Percentiles rank a stretch among this genome's conserved stretches.
Conservation (phyloP, 1,284 basidiomycete species). For the Marasmius tenuissimus region DNA sequence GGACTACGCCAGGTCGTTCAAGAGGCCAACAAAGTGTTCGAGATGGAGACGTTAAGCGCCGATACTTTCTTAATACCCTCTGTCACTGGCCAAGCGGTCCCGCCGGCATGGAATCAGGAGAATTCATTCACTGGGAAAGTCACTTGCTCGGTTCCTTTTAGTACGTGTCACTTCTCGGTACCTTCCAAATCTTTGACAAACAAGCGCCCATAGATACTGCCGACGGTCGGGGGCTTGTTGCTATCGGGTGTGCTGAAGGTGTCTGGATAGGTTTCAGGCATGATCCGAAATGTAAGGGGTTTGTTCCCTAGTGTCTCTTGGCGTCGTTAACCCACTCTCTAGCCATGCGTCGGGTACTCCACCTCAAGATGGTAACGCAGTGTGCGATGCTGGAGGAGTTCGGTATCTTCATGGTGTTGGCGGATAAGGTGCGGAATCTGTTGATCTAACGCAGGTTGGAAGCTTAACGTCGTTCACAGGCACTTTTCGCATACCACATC, state of each 20-base stretch:
- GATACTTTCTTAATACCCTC: constrained; percentile 82
- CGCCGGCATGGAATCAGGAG: constrained; percentile 67
- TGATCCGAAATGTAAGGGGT: constrained; percentile 72
- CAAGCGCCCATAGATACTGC: constrained; percentile 56
- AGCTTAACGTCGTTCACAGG: constrained; percentile 33
- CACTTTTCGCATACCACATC: constrained; percentile 87
- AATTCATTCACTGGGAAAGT: constrained; percentile 83
- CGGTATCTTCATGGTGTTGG: constrained; percentile 92
- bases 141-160: constrained; percentile 91
- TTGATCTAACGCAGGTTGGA: not conserved
- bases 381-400: constrained; percentile 95
- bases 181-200: not conserved
- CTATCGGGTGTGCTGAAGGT: constrained; percentile 93
- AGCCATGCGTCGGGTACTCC: constrained; percentile 88
- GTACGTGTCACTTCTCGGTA: constrained; percentile 44
- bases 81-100: constrained; percentile 43
- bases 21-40: constrained; percentile 91
- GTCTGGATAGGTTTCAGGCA: constrained; percentile 96
- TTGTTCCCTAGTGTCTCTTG: not conserved
- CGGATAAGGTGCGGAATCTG: constrained; percentile 70
- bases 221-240: constrained; percentile 83
- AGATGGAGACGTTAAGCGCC: constrained; percentile 80
- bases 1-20: constrained; percentile 83
- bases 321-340: not conserved
- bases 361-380: constrained; percentile 89